Percentiles rank a stretch among this genome's conserved stretches.
Evolutionary conservation across 2,329 filamentous ascomycete genomes (phyloP).

Genomic region (Cladosporium sp.): DNA sequence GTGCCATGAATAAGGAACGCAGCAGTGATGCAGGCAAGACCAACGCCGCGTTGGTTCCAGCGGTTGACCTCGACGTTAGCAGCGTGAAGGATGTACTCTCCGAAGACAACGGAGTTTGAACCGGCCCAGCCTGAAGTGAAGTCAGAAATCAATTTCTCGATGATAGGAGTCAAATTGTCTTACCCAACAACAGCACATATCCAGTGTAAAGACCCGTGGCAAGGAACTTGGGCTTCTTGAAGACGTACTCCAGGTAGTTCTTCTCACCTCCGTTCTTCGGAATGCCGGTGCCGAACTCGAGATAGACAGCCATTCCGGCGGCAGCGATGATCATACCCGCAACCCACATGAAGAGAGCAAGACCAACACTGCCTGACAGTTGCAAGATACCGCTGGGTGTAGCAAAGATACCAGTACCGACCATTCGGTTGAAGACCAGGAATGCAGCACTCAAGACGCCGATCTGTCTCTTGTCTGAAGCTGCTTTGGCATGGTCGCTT

Average conservation of each 20-base stretch:
- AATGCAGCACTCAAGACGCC: slow-evolving; percentile 54
- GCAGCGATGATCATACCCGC: slow-evolving; percentile 58
- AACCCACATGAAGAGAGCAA: slow-evolving; percentile 61
- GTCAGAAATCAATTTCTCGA: neutral
- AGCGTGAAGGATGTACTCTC: slow-evolving; percentile 66
- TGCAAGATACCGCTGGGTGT: slow-evolving; percentile 57
- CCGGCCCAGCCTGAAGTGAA: slow-evolving; percentile 50
- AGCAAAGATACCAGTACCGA: slow-evolving; percentile 65
- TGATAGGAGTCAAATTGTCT: neutral
- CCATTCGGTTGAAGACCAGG: slow-evolving; percentile 62
- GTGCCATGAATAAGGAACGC: slow-evolving; percentile 64
- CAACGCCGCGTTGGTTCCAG: slow-evolving; percentile 65
- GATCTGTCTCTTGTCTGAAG: slow-evolving; percentile 40
- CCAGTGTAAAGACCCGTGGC: slow-evolving; percentile 57
- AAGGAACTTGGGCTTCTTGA: slow-evolving; percentile 57
- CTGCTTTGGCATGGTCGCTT: slow-evolving; percentile 10
- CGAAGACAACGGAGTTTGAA: slow-evolving; percentile 65
- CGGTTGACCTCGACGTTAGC: slow-evolving; percentile 58
- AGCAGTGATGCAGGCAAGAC: slow-evolving; percentile 61
- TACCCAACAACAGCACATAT: slow-evolving; percentile 59
- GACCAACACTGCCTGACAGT: slow-evolving; percentile 57
- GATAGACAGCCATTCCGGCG: slow-evolving; percentile 60
- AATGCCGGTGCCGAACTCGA: slow-evolving; percentile 63
- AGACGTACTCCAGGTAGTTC: slow-evolving; percentile 64
- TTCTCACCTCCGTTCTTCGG: slow-evolving; percentile 64